Evolutionary conservation across 768 basidiomycete species (phyloP), one percentile per base, ranked within the genome.

Genomic region (Mycena kentingensis): DNA sequence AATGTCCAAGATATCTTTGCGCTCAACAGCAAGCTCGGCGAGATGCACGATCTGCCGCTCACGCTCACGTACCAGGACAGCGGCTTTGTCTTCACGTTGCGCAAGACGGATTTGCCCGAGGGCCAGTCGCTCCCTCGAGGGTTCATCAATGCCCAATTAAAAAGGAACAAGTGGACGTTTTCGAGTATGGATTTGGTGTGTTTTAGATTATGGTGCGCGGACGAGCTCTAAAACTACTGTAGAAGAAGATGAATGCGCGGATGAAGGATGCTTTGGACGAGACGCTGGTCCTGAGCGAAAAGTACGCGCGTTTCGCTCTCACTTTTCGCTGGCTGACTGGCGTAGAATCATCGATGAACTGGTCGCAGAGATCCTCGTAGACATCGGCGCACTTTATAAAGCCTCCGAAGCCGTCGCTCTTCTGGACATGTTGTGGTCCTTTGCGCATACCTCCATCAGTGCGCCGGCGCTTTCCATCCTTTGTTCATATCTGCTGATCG

Each of bases 231-330:
- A 32, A 44, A n/a, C n/a, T n/a, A n/a, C n/a, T n/a, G 4, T 51
- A 94, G 93, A 89, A 90, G 67, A 93, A 93, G 63, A 75, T 90
- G 71, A 95, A 94, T 65, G 84, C 90, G 0, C 74, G 93, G 39
- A 90, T 97, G 84, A 88, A 86, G 60, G 93, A 96, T 64, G 87
- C 92, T 0, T 72, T 96, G n/a, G 87, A 94, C 52, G 96, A 98
- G 67, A 84, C 90, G 1, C 70, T 97, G 46, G 79, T 93, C 34
- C 74, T 98, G 44, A 95, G 94, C 63, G 85, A 93, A 55, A 86
- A 84, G 88, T 86, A 52, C 12, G 74, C 60, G 5, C 24, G 11
- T 22, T 29, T 15, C 31, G 8, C 29, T 58, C 24, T 5, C 10
- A 5, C 39, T 19, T 3, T 21, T 34, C n/a, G n/a, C n/a, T n/a